Evolutionary conservation across 129 eudicot species (phyloP), one percentile per base, ranked within the genome.

Genomic region (Oenanthe sinensis): DNA sequence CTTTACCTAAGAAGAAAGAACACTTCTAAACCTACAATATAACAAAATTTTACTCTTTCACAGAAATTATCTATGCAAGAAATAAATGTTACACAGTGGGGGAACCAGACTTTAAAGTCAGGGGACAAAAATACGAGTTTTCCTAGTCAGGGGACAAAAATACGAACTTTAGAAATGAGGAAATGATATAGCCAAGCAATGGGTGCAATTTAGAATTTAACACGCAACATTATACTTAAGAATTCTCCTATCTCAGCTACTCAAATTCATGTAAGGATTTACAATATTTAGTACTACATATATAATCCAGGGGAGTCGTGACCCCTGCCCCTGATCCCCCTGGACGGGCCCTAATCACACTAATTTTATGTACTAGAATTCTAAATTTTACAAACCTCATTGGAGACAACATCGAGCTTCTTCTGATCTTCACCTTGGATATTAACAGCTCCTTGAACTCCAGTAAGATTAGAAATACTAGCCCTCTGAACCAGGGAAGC

Each of bases 361-460:
- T 55, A 60, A 60, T 8, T 60, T 9, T 13, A 60, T 9, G 4
- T n/a, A 60, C 15, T 60, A 9, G 1, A 60, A 60, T 8, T n/a
- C 24, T 0, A 75, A 50, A n/a, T 8, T 24, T 3, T 37, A 74
- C 60, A 46, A 40, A 89, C 98, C 97, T 95, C 98, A 58, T 95
- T 95, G 74, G 97, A 90, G 76, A 93, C 85, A 36, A 93, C 98
- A 71, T 93, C 98, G 52, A 95, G 98, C 78, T 95, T 95, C 92
- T 91, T 95, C 77, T 95, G 98, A 75, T 95, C 98, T 86, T 95
- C 98, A 4, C 98, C 98, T 75, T 95, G 98, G 24, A 95, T 79
- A 81, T 95, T 95, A 26, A 90, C 92, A n/a, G 96, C 96, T 3
- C 98, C 98, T 40, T 95, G 98, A 58, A 87, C 91, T 15, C 98